A percentile compares a stretch with the other conserved stretches of the same genome.
Conservation (phyloP, 768 basidiomycete species). For the Russula griseocarnosa region DNA sequence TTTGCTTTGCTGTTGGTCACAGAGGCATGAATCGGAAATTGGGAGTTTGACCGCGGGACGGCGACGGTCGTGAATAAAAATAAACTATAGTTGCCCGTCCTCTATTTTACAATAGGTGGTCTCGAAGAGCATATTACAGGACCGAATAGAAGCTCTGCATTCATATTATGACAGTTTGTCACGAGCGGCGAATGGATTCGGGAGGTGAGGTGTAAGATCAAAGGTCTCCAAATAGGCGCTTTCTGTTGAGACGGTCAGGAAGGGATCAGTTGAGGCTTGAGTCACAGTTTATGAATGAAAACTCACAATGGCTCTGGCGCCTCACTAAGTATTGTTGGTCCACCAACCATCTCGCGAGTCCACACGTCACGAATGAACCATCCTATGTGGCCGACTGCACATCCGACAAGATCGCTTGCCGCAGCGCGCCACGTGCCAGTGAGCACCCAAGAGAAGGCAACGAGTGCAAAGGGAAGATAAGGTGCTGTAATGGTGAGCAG, state of each 20-base stretch:
- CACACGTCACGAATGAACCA: conserved; percentile 86
- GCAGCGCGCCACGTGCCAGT: conserved; percentile 84
- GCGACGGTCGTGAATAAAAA: background rate
- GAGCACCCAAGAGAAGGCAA: conserved; percentile 78
- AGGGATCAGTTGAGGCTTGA: background rate
- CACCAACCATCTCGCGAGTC: conserved; percentile 83
- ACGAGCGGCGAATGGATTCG: background rate
- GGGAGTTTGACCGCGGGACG: background rate
- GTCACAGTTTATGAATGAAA: background rate
- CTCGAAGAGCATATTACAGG: background rate
- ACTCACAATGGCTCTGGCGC: conserved; percentile 69
- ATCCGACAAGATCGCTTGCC: conserved; percentile 75
- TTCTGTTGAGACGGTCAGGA: conserved; percentile 40
- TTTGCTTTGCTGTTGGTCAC: conserved; percentile 10
- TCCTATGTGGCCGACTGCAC: conserved; percentile 80
- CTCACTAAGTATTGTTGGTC: conserved; percentile 65
- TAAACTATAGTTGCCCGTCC: background rate
- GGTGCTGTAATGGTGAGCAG: conserved; percentile 92
- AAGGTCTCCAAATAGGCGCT: conserved; percentile 61
- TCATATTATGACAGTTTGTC: background rate
- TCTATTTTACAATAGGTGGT: background rate
- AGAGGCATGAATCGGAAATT: background rate
- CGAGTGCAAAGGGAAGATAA: conserved; percentile 89
- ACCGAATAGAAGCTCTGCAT: background rate
- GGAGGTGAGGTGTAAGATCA: conserved; percentile 13